Conservation (phyloP, 306 rosid genomes). For the Trifolium repens region DNA sequence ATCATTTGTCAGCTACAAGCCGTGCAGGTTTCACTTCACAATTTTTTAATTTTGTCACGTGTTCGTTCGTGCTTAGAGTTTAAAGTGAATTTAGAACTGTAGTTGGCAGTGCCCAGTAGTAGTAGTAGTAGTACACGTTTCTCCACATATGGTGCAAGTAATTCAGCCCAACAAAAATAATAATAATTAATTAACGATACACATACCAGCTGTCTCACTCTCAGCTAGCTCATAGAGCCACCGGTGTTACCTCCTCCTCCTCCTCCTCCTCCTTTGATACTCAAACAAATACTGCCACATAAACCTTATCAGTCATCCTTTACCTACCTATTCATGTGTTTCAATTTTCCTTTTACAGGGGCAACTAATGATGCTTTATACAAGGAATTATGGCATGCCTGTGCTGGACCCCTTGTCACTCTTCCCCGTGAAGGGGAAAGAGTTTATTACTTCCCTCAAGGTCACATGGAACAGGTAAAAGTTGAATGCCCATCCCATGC, state of each 20-base stretch:
- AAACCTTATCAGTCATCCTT: not conserved
- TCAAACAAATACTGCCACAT: not conserved
- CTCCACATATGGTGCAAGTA: no score
- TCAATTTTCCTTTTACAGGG: slow-evolving; percentile 52
- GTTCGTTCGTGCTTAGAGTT: not conserved
- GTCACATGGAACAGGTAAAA: slow-evolving; percentile 98
- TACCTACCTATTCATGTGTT: not conserved
- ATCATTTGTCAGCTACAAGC: slow-evolving; percentile 51
- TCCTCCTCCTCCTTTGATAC: not conserved
- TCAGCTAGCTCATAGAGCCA: not conserved
- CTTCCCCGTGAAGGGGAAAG: slow-evolving; percentile 92
- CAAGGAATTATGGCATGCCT: slow-evolving; percentile 99
- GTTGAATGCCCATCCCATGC: not conserved
- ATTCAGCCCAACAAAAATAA: no score
- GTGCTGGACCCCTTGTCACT: slow-evolving; percentile 98
- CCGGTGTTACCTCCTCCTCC: not conserved
- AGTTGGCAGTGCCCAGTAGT: no score
- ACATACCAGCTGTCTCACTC: no score
- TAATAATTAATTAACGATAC: no score
- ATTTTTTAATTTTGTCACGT: not conserved
- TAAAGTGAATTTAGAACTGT: not conserved
- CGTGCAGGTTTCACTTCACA: slow-evolving; percentile 58
- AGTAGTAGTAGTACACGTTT: no score
- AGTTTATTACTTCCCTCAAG: slow-evolving; percentile 96
- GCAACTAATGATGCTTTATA: slow-evolving; percentile 70